Conservation (phyloP, 306 rosid genomes). For the Carpinus fangiana region DNA sequence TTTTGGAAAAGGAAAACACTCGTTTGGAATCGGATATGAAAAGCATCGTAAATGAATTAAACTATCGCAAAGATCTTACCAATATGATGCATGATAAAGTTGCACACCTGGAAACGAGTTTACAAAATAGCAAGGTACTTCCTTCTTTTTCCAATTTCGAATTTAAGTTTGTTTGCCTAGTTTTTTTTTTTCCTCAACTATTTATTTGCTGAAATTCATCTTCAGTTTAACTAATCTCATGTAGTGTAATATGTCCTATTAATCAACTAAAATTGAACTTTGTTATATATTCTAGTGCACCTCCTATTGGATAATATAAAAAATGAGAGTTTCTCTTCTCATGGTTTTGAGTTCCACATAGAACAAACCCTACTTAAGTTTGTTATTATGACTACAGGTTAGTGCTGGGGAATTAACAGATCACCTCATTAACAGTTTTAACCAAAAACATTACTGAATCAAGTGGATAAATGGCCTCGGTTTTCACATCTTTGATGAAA, state of each 20-base stretch:
- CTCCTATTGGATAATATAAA: not conserved
- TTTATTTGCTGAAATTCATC: not conserved
- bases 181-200: not conserved
- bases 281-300: not conserved
- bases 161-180: not conserved
- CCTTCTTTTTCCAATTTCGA: conserved; percentile 12
- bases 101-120: conserved; percentile 44
- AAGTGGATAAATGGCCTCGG: not conserved
- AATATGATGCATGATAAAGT: conserved; percentile 46
- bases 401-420: not conserved
- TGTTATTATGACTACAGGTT: not conserved
- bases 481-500: not conserved
- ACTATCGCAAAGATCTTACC: conserved; percentile 46
- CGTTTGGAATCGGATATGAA: conserved; percentile 48
- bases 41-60: conserved; percentile 39
- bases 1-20: conserved; percentile 48
- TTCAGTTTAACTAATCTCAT: not conserved
- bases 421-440: not conserved
- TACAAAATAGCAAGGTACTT: conserved; percentile 52
- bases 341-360: not conserved
- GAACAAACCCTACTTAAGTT: not conserved
- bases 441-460: not conserved
- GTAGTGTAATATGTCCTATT: not conserved
- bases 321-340: not conserved
- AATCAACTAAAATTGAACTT: not conserved